These are phyloP conservation scores for Fusarium caatingaense DNA, from an alignment of 2,329 filamentous ascomycete genomes.

Conservation along the genomic window DNA sequence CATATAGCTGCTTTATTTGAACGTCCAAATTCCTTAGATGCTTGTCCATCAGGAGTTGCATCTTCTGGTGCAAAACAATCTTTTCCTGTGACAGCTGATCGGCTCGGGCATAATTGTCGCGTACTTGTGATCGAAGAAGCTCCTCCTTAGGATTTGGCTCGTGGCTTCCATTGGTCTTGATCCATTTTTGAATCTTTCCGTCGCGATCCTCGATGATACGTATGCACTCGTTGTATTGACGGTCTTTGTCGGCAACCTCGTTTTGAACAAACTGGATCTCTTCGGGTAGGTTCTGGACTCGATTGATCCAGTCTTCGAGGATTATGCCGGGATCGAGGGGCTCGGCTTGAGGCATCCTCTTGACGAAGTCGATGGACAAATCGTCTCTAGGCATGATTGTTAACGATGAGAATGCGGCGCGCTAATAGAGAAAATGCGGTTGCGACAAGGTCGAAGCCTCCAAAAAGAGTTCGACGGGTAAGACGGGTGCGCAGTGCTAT, in stretches of 20 bases:
- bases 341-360: constrained; percentile 72
- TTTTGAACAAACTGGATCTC: constrained; percentile 87
- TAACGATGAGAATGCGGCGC: constrained; percentile 56
- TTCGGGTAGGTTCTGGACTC: constrained; percentile 81
- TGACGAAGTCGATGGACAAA: constrained; percentile 75
- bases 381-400: constrained; percentile 80
- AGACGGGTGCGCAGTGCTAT: constrained; percentile 27
- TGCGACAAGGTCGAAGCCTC: constrained; percentile 37
- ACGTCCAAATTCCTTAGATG: constrained; percentile 71
- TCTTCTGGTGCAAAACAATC: constrained; percentile 74
- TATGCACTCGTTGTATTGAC: constrained; percentile 74
- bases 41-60: constrained; percentile 69
- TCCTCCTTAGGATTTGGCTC: constrained; percentile 81
- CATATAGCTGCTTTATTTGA: constrained; percentile 71
- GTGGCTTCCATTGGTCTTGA: constrained; percentile 80
- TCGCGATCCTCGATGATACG: constrained; percentile 78
- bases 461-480: constrained; percentile 33
- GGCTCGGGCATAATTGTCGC: constrained; percentile 74
- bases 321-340: constrained; percentile 74
- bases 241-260: constrained; percentile 84
- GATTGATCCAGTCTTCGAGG: constrained; percentile 81
- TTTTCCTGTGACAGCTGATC: constrained; percentile 81
- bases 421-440: constrained; percentile 39
- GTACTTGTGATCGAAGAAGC: constrained; percentile 71
- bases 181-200: constrained; percentile 81